phyloP scores from a whole-genome alignment of 495 filamentous ascomycete species.

The Xylaria flabelliformis region DNA sequence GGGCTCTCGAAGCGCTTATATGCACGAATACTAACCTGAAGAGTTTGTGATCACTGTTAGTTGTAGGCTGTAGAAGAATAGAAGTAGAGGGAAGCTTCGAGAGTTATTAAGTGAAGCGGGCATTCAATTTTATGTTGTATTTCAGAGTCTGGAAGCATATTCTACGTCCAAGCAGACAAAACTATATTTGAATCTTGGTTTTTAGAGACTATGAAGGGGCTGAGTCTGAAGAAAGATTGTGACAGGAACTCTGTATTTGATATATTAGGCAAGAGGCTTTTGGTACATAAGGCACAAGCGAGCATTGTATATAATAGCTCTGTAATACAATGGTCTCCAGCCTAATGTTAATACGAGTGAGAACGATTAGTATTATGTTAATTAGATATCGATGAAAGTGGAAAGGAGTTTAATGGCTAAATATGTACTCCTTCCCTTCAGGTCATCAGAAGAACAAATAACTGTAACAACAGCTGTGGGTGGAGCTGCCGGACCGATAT shows the following conservation, averaged over 20 bases:
- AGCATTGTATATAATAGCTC: not conserved
- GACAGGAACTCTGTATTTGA: too few species aligned
- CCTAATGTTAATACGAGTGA: not conserved
- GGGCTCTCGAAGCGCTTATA: not conserved
- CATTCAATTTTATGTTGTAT: not conserved
- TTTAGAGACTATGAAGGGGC: too few species aligned
- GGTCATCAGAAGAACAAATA: not conserved
- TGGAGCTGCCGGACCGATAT: conserved; percentile 6
- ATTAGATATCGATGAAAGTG: not conserved
- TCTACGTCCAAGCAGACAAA: not conserved
- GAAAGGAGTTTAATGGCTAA: not conserved
- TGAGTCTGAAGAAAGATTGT: too few species aligned
- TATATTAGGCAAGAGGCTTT: too few species aligned
- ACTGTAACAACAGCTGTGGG: not conserved
- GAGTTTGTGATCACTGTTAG: not conserved
- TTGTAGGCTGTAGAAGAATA: not conserved
- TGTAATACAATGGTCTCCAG: not conserved
- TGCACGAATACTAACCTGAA: not conserved
- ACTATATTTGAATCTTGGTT: not conserved
- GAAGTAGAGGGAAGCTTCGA: not conserved
- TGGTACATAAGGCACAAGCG: not conserved
- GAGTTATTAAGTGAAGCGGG: too few species aligned
- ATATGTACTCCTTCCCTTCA: not conserved
- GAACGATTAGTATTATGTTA: not conserved
- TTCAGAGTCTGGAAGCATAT: not conserved